Evolutionary conservation across 139 green algal species (phyloP), one percentile per base, ranked within the genome.

Genomic region (Helicosporidium sp.): DNA sequence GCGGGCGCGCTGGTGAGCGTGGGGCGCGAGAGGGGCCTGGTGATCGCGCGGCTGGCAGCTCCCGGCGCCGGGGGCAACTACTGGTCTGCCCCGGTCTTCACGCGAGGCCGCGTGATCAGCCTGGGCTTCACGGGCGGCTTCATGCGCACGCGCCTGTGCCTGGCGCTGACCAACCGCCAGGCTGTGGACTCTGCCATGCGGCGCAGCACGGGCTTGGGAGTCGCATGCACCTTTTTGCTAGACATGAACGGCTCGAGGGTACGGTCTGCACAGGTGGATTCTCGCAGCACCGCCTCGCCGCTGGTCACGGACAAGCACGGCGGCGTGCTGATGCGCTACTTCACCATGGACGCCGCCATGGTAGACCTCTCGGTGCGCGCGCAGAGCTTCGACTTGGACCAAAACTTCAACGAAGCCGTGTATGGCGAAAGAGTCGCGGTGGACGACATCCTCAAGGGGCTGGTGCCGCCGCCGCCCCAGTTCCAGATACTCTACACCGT

Each of bases 241-340:
- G 52, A 59, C 43, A 59, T 59, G 52, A 52, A 59, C 19, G 52
- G 43, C 33, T 45, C 17, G 20, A 25, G 43, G n/a, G 10, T 59
- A 3, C 6, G n/a, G 26, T 26, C 22, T 13, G 26, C 25, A 6
- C 26, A 10, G 7, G 24, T 49, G 20, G 43, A 49, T 17, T 33
- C n/a, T 26, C 6, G 13, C 16, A 13, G 6, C 7, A 15, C 24
- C 10, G 10, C 25, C 43, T 39, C 25, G 15, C 45, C 52, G 45
- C 36, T 60, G 20, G 17, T 27, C 10, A 43, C 29, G 8, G 53
- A 60, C 28, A 12, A 16, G 3, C 12, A 19, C 2, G 53, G 53
- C 26, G 53, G 53, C 44, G 53, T 60, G 53, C 12, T 41, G 19
- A 45, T 45, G 20, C 26, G 27, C 20, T 60, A 60, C 39, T 60